Evolutionary conservation across 176 grass and related monocot genomes (phyloP).

Genomic region (Paspalum notatum): DNA sequence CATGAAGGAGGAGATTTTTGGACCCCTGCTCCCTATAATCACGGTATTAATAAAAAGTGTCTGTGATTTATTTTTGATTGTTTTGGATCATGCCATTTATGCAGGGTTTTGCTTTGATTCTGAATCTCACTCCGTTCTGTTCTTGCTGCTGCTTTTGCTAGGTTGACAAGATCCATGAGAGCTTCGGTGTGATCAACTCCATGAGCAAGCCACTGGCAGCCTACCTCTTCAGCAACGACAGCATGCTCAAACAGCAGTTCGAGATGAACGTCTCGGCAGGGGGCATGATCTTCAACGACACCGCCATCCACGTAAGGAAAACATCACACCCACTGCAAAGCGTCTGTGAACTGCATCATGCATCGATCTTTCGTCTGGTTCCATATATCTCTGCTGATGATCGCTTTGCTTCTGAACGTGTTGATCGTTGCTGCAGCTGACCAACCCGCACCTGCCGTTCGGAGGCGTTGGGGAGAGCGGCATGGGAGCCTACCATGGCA

Average conservation of each 20-base stretch:
- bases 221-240: constrained; percentile 80
- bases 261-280: constrained; percentile 60
- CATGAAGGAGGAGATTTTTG: constrained; percentile 89
- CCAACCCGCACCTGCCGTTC: constrained; percentile 69
- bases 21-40: constrained; percentile 76
- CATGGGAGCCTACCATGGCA: constrained; percentile 79
- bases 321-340: background rate
- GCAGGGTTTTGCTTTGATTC: background rate
- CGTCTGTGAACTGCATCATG: background rate
- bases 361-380: background rate
- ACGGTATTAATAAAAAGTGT: constrained; percentile 34
- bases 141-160: background rate
- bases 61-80: too few relatives aligned
- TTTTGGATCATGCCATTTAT: too few relatives aligned
- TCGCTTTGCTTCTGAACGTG: background rate
- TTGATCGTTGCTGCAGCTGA: constrained; percentile 49
- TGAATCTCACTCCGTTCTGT: background rate
- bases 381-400: background rate
- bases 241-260: constrained; percentile 61
- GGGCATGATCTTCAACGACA: constrained; percentile 74
- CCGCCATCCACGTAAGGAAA: constrained; percentile 58
- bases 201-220: constrained; percentile 80
- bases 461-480: constrained; percentile 86
- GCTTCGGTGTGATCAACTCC: constrained; percentile 70
- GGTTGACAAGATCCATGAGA: constrained; percentile 79